Base-by-base conservation (phyloP, 208 protist genomes). In the Borovskyia barvae region DNA sequence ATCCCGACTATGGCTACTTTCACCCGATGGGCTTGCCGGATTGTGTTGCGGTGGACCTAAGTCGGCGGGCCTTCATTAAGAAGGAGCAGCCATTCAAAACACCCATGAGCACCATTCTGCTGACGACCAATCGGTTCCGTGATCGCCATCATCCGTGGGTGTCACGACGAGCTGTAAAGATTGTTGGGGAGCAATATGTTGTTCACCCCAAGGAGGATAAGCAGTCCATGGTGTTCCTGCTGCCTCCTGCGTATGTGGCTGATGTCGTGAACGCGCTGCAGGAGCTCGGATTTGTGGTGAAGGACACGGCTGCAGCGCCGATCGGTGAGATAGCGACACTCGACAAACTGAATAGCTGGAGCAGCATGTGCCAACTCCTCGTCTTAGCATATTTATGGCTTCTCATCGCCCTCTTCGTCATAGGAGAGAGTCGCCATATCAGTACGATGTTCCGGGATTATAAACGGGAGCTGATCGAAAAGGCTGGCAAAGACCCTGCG, bases 21-120 rank as follows among this genome's bases (percentile, higher is more conserved):
- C 80, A 90, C 48, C 83, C 83, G 7, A 90, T 89, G 80, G 78
- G 80, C 3, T 83, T 93, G 43, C 87, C 87, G 4, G 87, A 93
- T 51, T 87, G 83, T 49, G 59, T 93, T 8, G 87, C 88, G 25
- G 72, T 93, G 19, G 80, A 90, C 49, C 55, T 93, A 39, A 88
- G 80, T 26, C 77, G 87, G 19, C 82, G 87, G 17, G 59, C 53
- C 28, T 90, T 93, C 55, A 71, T 89, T 37, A 77, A 82, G 55
- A 77, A 85, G 39, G 83, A 90, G 65, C 77, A 82, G 76, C 87
- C 82, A 20, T 76, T 93, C 56, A 87, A 88, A 57, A 85, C 81
- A 6, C 82, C 80, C 9, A 85, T 73, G 50, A 52, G 64, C 40
- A 66, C 73, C 45, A 77, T 90, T 12, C 46, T 90, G 26, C 60